These are phyloP conservation scores for Triticum dicoccoides DNA, from an alignment of 176 grass and related monocot species.

Conservation along the genomic window DNA sequence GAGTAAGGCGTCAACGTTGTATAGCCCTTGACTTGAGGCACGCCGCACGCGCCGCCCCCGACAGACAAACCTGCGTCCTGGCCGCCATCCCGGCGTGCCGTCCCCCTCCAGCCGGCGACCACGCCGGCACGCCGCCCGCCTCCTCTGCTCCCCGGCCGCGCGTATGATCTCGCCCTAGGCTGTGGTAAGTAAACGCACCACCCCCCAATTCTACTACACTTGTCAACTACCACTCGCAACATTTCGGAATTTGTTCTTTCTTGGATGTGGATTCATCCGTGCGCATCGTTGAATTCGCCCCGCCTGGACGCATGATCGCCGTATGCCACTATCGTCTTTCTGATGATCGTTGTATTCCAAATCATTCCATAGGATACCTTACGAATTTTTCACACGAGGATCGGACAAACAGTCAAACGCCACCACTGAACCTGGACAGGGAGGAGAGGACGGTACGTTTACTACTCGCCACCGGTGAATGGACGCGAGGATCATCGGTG, in stretches of 20 bases:
- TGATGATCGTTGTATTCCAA: too few species aligned
- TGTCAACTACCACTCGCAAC: not conserved
- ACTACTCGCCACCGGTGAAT: too few species aligned
- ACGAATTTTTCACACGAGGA: too few species aligned
- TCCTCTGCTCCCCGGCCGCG: not conserved
- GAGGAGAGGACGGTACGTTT: not conserved
- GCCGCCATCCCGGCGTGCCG: not conserved
- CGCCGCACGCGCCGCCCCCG: not conserved
- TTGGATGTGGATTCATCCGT: too few species aligned
- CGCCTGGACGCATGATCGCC: too few species aligned
- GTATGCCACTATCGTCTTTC: too few species aligned
- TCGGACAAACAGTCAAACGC: not conserved
- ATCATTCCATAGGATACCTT: too few species aligned
- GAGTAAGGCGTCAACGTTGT: too few species aligned
- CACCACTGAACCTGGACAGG: not conserved
- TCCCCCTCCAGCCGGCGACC: not conserved
- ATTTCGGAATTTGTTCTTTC: too few species aligned
- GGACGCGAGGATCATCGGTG: not conserved
- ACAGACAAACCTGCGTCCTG: not conserved
- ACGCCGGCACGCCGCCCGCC: not conserved
- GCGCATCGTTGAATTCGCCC: too few species aligned
- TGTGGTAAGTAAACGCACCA: not conserved
- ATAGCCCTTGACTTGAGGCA: too few species aligned
- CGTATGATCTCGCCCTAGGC: not conserved
- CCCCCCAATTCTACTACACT: not conserved